Evolutionary conservation across 2,329 filamentous ascomycete genomes (phyloP).

Genomic region (Bipolaris gigantea): DNA sequence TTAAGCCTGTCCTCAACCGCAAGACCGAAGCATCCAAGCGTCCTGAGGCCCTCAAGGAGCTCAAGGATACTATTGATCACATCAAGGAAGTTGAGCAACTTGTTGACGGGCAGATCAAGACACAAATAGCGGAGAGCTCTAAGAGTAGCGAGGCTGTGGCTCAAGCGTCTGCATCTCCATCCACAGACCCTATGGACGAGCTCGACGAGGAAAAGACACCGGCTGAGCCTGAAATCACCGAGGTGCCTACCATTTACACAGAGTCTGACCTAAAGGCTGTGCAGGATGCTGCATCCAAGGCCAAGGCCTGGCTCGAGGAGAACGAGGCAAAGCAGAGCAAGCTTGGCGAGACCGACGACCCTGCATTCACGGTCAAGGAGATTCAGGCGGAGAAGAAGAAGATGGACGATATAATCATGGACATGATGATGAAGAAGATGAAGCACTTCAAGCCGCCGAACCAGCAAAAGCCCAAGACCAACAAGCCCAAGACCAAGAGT

Average conservation of each 20-base stretch:
- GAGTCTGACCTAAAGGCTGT: conserved; percentile 70
- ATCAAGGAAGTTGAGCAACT: conserved; percentile 70
- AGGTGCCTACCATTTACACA: conserved; percentile 62
- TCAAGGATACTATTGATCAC: conserved; percentile 72
- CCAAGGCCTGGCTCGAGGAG: conserved; percentile 73
- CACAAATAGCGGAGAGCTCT: conserved; percentile 59
- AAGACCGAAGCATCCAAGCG: conserved; percentile 72
- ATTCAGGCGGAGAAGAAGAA: conserved; percentile 65
- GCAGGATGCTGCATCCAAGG: conserved; percentile 63
- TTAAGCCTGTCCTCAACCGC: conserved; percentile 74
- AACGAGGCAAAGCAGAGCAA: conserved; percentile 62
- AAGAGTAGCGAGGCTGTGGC: conserved; percentile 41
- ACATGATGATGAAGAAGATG: conserved; percentile 66
- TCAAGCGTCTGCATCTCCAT: conserved; percentile 49
- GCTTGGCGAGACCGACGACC: conserved; percentile 64
- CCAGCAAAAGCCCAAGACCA: conserved; percentile 42
- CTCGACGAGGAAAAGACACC: conserved; percentile 71
- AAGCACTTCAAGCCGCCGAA: conserved; percentile 48
- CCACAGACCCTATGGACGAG: conserved; percentile 62
- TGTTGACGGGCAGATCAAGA: conserved; percentile 73
- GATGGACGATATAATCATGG: conserved; percentile 70
- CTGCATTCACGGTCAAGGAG: conserved; percentile 73
- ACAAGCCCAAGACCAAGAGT: conserved; percentile 14
- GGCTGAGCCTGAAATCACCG: conserved; percentile 30
- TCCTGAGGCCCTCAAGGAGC: conserved; percentile 66